Conservation (phyloP, 1,139 yeast genomes). For the Sugiyamaella sp. region DNA sequence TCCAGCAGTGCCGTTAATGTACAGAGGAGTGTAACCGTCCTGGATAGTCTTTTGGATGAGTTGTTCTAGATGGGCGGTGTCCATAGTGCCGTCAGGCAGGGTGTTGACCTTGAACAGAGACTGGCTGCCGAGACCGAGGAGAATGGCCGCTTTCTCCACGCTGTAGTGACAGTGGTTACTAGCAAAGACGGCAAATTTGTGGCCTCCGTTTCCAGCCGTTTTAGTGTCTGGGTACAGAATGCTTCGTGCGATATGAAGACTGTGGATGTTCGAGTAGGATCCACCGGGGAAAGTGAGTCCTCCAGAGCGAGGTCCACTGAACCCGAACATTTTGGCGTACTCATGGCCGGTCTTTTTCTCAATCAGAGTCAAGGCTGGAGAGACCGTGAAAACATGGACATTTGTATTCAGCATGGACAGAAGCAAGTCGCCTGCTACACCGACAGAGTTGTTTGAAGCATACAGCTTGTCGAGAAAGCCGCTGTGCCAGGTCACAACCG, state of each 20-base stretch:
- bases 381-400: constrained; percentile 83
- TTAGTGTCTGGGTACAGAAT: constrained; percentile 71
- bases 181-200: constrained; percentile 70
- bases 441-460: constrained; percentile 84
- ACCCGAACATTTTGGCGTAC: constrained; percentile 72
- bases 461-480: constrained; percentile 84
- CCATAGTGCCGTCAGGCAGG: constrained; percentile 64
- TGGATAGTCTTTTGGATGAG: constrained; percentile 50
- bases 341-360: constrained; percentile 70
- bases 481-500: constrained; percentile 86
- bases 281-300: constrained; percentile 90
- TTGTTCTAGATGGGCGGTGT: constrained; percentile 50
- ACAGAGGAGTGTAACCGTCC: constrained; percentile 70
- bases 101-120: constrained; percentile 62
- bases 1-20: constrained; percentile 84
- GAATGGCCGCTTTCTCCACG: constrained; percentile 79
- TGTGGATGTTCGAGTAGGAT: constrained; percentile 81
- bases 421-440: constrained; percentile 72
- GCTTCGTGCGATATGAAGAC: constrained; percentile 76
- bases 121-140: constrained; percentile 69
- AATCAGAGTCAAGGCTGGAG: constrained; percentile 76
- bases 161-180: constrained; percentile 80
- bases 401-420: constrained; percentile 77
- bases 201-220: constrained; percentile 55
- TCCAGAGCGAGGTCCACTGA: constrained; percentile 59